phyloP scores from a whole-genome alignment of 225 moss, liverwort and hornwort species.

The Rhytidiadelphus loreus region DNA sequence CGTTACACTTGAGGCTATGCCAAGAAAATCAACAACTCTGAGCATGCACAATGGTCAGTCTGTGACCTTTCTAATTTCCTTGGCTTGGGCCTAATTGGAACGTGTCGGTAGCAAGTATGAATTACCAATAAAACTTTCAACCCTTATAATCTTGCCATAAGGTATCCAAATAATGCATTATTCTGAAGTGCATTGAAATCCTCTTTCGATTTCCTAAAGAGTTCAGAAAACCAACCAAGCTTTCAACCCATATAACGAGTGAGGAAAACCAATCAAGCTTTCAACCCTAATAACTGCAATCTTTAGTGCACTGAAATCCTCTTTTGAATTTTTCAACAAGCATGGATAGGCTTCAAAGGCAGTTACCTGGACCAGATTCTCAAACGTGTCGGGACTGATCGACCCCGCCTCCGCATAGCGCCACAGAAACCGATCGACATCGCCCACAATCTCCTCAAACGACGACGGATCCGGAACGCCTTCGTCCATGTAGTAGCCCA shows the following conservation, averaged over 20 bases:
- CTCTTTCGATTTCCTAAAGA: neutral
- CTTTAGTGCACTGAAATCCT: neutral
- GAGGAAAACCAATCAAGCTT: neutral
- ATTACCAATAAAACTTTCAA: neutral
- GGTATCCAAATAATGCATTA: neutral
- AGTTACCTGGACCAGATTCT: constrained; percentile 29
- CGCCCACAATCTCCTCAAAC: constrained; percentile 26
- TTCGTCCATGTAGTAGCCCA: constrained; percentile 33
- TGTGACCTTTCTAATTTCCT: neutral
- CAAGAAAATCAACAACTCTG: neutral
- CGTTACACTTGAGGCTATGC: neutral
- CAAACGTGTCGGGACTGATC: constrained; percentile 15
- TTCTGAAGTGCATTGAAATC: neutral
- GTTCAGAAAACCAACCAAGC: neutral
- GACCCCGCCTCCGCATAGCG: constrained; percentile 31
- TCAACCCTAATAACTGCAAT: neutral
- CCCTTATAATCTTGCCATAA: neutral
- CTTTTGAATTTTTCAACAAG: neutral
- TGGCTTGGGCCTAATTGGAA: neutral
- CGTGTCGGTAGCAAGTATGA: neutral
- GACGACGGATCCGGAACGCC: constrained; percentile 9
- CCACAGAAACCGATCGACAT: constrained; percentile 48
- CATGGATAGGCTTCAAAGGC: neutral
- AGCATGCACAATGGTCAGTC: neutral
- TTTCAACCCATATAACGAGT: no score